Conservation (phyloP, 2,329 filamentous ascomycete species). For the Sporothrix brunneoviolacea region DNA sequence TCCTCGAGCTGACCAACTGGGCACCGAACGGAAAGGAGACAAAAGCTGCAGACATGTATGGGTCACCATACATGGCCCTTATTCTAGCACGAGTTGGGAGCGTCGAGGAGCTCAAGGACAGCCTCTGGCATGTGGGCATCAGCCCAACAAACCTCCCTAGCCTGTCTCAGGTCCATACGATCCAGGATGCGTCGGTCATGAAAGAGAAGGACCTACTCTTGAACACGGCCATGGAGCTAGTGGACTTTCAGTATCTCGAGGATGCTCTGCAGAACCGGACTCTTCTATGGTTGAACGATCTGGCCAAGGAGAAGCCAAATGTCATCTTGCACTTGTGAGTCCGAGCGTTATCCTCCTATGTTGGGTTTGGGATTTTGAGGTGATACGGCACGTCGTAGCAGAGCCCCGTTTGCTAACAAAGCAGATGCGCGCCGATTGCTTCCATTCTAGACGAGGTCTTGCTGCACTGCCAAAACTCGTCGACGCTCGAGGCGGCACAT, state of each 20-base stretch:
- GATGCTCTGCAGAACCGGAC: constrained; percentile 54
- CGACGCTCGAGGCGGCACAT: constrained; percentile 55
- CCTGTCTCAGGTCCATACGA: constrained; percentile 32
- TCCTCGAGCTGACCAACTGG: constrained; percentile 44
- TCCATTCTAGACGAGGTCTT: constrained; percentile 55
- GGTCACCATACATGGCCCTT: constrained; percentile 54
- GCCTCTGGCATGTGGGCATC: constrained; percentile 54
- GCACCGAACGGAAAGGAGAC: constrained; percentile 13
- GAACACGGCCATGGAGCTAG: constrained; percentile 55
- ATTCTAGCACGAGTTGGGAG: constrained; percentile 51
- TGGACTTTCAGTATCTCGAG: constrained; percentile 61
- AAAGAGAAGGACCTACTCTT: constrained; percentile 57
- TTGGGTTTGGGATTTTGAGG: no score
- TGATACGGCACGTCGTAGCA: neutral
- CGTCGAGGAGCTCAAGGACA: constrained; percentile 55
- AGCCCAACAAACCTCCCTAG: constrained; percentile 37
- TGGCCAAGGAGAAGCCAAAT: constrained; percentile 47
- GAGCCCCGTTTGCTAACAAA: neutral
- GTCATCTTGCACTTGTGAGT: constrained; percentile 56
- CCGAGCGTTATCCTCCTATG: no score
- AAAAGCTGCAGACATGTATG: constrained; percentile 24
- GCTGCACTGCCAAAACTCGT: constrained; percentile 55
- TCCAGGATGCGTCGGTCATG: constrained; percentile 40
- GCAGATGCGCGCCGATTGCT: constrained; percentile 49
- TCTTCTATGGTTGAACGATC: constrained; percentile 52